A percentile compares a stretch with the other conserved stretches of the same genome.
Evolutionary conservation across 805 yeast genomes (phyloP).

Genomic region (Lachancea lanzarotensis): DNA sequence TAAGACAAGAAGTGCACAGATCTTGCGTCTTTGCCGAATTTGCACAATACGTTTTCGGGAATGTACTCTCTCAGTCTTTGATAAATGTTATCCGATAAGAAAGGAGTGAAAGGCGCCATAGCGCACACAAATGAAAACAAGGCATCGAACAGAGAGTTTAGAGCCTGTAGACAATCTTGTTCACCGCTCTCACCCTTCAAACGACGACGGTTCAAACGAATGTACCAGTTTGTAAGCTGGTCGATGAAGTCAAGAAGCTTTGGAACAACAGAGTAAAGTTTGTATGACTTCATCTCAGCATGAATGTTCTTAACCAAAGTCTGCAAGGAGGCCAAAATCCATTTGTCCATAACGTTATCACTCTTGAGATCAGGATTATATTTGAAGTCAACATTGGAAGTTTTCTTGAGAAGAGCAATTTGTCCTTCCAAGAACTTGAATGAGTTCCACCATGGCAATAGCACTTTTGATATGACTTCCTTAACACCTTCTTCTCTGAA

Average conservation of each 20-base stretch:
- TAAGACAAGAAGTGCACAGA: conserved; percentile 93
- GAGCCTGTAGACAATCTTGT: conserved; percentile 77
- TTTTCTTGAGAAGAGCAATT: conserved; percentile 75
- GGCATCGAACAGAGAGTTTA: conserved; percentile 88
- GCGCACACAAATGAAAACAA: conserved; percentile 83
- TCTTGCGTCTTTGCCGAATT: conserved; percentile 52
- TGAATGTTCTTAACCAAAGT: conserved; percentile 82
- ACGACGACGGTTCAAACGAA: conserved; percentile 96
- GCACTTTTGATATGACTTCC: conserved; percentile 92
- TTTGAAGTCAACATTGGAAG: conserved; percentile 59
- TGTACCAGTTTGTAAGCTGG: conserved; percentile 96
- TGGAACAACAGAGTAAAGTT: conserved; percentile 95
- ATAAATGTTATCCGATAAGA: conserved; percentile 84
- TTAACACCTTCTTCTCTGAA: conserved; percentile 99
- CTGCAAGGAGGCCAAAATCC: conserved; percentile 96
- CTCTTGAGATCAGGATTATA: conserved; percentile 62
- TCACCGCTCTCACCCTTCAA: conserved; percentile 89
- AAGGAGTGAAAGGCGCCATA: conserved; percentile 99
- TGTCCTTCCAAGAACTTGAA: conserved; percentile 95
- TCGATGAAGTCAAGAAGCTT: conserved; percentile 82
- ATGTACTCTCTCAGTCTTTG: conserved; percentile 61
- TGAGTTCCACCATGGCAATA: conserved; percentile 98
- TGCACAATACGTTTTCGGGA: conserved; percentile 49
- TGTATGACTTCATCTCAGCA: conserved; percentile 81
- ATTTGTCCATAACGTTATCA: conserved; percentile 91